Base-by-base conservation (phyloP, 352 stramenopile genomes). In the Phytopythium kandeliae region DNA sequence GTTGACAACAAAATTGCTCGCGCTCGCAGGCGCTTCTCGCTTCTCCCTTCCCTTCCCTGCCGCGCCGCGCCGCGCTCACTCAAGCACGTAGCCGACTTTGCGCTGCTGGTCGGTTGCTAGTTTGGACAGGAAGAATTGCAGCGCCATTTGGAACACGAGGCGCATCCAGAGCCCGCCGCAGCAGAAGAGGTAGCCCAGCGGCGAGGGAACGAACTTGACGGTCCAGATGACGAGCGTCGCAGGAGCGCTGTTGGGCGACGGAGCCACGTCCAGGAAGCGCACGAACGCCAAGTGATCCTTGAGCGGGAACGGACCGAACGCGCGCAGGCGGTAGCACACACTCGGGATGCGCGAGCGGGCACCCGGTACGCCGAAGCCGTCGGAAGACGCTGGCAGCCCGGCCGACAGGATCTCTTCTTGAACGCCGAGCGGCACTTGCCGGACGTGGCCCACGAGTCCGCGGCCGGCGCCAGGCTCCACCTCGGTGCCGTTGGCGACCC, bases 321-420 rank as follows among this genome's bases (percentile, higher is more conserved):
- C 65, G 42, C 56, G 47, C 21, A 85, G 46, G 51, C 67, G 72
- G 67, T 86, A 89, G 36, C 63, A 65, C 16, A 87, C 59, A 2
- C 71, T 74, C 11, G 66, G 65, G 54, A 87, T 85, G 21, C 45
- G 66, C 38, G 38, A 44, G 21, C 38, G 19, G 10, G n/a, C 38
- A 1, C 5, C 9, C 21, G 2, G 21, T 7, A 21, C 38, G 19
- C 79, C 63, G 15, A 59, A 54, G 0, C 35, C 46, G 4, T 69
- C 54, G 31, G 43, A 6, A 54, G 61, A 42, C 34, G 60, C 33
- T 34, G 67, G 54, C 44, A 70, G 22, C 17, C 80, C 80, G 1
- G 45, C 75, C 7, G 71, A 80, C 30, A 91, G 30, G 50, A 91
- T 91, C 48, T 88, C 65, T 48, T 89, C 77, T 51, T 74, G 60